Conservation (phyloP, 257 asterid species). For the Fraxinus quadrangulata region DNA sequence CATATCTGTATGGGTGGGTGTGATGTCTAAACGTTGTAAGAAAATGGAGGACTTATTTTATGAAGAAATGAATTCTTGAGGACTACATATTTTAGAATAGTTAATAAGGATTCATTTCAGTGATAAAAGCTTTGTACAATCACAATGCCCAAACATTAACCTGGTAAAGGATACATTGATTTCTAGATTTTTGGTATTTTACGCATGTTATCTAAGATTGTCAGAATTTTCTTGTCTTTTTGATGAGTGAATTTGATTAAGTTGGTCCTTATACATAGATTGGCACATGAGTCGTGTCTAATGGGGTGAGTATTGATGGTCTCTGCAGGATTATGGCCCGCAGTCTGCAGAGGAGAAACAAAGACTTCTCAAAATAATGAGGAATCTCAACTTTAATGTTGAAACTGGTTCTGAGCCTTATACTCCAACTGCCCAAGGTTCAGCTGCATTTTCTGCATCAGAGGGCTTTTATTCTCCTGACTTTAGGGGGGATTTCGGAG, state of each 20-base stretch:
- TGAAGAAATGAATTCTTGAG: constrained; percentile 4
- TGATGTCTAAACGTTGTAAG: constrained; percentile 5
- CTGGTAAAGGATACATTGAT: constrained; percentile 11
- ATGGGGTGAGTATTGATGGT: constrained; percentile 29
- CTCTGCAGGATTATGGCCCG: constrained; percentile 79
- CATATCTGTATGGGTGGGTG: neutral
- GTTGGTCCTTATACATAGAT: neutral
- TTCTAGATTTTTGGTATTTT: neutral
- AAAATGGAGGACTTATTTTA: constrained; percentile 15
- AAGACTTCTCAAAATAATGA: constrained; percentile 88
- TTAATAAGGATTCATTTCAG: neutral
- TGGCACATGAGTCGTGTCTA: constrained; percentile 23
- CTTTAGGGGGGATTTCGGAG: constrained; percentile 91
- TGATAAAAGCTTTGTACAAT: neutral
- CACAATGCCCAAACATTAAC: constrained; percentile 9
- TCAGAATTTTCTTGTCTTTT: neutral
- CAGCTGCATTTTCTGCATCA: constrained; percentile 58
- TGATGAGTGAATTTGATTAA: constrained; percentile 4
- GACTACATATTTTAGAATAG: neutral
- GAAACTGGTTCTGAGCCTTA: constrained; percentile 83
- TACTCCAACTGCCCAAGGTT: constrained; percentile 71
- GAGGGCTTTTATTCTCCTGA: constrained; percentile 82
- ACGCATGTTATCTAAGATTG: neutral
- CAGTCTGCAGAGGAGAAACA: constrained; percentile 97
- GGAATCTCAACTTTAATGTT: constrained; percentile 89